Base-by-base conservation (phyloP, 2,329 filamentous ascomycete species). In the Dactylellina haptotyla region DNA sequence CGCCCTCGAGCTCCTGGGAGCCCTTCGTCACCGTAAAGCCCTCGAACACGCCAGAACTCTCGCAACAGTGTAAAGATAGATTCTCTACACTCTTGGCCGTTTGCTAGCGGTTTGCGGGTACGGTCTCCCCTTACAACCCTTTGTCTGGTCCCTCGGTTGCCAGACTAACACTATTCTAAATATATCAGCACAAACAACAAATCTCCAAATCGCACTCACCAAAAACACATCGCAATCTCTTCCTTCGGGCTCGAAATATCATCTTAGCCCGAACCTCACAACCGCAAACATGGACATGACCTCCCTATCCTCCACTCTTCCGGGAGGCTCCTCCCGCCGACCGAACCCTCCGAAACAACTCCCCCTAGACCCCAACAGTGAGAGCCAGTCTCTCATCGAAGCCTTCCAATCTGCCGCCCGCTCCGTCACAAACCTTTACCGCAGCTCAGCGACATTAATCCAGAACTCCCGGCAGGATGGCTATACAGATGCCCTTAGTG, bases 361-460 rank as follows among this genome's bases (percentile, higher is more conserved):
- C 16, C 66, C 69, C 4, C 69, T 61, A n/a, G 69, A 73, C 14
- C 62, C 43, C 14, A 59, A 56, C 16, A 54, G 66, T 28, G 69
- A 66, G 20, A 34, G 53, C 39, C 67, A 72, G 37, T 56, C 43
- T 14, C 61, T 73, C 48, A 73, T 73, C 37, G 61, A 73, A 57
- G 53, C 61, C 23, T 73, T 73, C 14, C 69, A 73, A 37, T 48
- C 61, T 20, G 69, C 69, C 39, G 69, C 69, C 23, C 69, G 61
- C n/a, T 73, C 69, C 46, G 69, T 73, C 32, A 73, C 69, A 43
- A 48, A 73, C 32, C 61, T 73, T 12, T 73, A 73, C 69, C 69
- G 69, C 25, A 56, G 54, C 26, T 73, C 69, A 4, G 69, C 69
- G 2, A 25, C 54, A 10, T 61, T 73, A 48, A 66, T 73, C 30